Base-by-base conservation (phyloP, 2,329 filamentous ascomycete genomes). In the Colletotrichum paranaense region DNA sequence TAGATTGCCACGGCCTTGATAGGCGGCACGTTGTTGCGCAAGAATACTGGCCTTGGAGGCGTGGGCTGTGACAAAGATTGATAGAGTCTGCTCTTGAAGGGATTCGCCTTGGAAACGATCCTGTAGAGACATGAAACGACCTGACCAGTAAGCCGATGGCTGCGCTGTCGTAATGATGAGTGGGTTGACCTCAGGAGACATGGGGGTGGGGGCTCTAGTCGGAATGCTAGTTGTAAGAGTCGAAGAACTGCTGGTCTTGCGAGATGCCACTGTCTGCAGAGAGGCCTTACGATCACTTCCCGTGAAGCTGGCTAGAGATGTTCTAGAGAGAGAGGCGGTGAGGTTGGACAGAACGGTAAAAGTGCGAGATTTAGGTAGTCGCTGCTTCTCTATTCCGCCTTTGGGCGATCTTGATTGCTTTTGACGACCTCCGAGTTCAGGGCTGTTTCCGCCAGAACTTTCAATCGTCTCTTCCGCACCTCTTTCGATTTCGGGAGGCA, bases 131-230 rank as follows among this genome's bases (percentile, higher is more conserved):
- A 86, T 82, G 78, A 92, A 92, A 52, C 91, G 88, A 22, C 91
- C 91, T 12, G 86, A 83, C 91, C 91, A 93, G 79, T 91, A 92
- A 3, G 84, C 80, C 2, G 86, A 84, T 6, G 85, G 81, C 76
- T 88, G 86, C 2, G 87, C 84, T 0, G 78, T 81, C 63, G 79
- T 78, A 16, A 90, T 79, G 2, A 80, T 78, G 55, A 49, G 6
- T 14, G 58, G 68, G 12, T 74, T 74, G 14, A 30, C 12, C 24
- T 72, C 58, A 30, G 58, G 22, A 16, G 26, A 55, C 9, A 35
- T 32, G 3, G 71, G 68, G 6, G 62, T 72, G 4, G 58, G 46
- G 7, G 56, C 26, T 52, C 67, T 60, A 16, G 62, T 74, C n/a
- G 68, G 77, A 19, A 70, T 70, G 35, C 69, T 35, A 4, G 67